phyloP scores from a whole-genome alignment of 2,329 filamentous ascomycete species.

The Grosmannia huntii region DNA sequence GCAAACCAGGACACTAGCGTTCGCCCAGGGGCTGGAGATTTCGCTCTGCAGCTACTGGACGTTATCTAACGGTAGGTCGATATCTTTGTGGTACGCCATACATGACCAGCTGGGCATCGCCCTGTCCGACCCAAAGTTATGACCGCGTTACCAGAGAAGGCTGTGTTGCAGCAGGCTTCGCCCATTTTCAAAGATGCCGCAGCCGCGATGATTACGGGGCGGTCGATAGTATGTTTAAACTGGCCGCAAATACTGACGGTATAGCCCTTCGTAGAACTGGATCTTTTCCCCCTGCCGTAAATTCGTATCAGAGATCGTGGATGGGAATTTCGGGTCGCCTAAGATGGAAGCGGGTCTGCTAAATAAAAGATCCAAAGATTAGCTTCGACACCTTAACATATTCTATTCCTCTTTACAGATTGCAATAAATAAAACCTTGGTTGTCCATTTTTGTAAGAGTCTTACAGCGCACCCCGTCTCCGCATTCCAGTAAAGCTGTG shows the following conservation, averaged over 20 bases:
- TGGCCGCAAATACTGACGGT: constrained; percentile 18
- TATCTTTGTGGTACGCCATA: constrained; percentile 21
- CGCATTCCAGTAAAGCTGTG: constrained; percentile 27
- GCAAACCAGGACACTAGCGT: neutral
- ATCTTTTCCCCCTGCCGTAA: constrained; percentile 12
- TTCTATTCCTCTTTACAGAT: neutral
- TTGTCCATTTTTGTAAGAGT: constrained; percentile 13
- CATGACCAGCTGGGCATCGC: constrained; percentile 21
- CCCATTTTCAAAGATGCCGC: constrained; percentile 19
- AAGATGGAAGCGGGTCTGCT: constrained; percentile 13
- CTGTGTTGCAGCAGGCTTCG: constrained; percentile 14
- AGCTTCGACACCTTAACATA: neutral
- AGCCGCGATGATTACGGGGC: constrained; percentile 19
- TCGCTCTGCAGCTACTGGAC: neutral
- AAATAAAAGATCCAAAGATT: neutral
- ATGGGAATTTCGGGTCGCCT: constrained; percentile 18
- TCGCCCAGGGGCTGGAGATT: neutral
- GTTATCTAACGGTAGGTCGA: constrained; percentile 13
- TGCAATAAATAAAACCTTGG: neutral
- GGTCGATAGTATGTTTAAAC: constrained; percentile 14
- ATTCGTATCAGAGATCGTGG: constrained; percentile 3
- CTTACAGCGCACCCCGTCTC: constrained; percentile 21
- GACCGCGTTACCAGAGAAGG: constrained; percentile 18
- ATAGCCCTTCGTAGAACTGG: constrained; percentile 14
- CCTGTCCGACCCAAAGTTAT: neutral